Evolutionary conservation across 2,329 filamentous ascomycete genomes (phyloP).

Genomic region (Xenoacremonium recifei): DNA sequence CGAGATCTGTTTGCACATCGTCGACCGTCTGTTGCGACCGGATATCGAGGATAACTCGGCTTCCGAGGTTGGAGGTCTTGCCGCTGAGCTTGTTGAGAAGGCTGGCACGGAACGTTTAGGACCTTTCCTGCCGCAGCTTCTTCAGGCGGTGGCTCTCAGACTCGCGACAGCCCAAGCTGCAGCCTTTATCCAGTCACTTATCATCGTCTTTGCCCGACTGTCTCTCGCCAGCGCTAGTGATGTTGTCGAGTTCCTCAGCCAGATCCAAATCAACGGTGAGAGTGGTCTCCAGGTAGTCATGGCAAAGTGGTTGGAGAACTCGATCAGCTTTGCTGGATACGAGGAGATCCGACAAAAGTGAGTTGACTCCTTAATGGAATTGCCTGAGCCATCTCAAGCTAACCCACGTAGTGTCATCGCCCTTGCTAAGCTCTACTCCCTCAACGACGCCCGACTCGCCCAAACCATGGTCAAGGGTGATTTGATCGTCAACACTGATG

Average conservation of each 20-base stretch:
- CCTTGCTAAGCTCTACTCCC: slow-evolving; percentile 83
- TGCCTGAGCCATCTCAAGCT: slow-evolving; percentile 27
- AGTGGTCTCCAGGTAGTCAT: slow-evolving; percentile 88
- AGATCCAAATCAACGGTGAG: slow-evolving; percentile 75
- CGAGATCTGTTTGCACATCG: slow-evolving; percentile 85
- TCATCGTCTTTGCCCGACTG: slow-evolving; percentile 89
- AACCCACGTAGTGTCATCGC: slow-evolving; percentile 70
- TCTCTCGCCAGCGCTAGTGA: slow-evolving; percentile 83
- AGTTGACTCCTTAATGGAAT: slow-evolving; percentile 30
- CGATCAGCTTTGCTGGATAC: slow-evolving; percentile 94
- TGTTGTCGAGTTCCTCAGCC: slow-evolving; percentile 86
- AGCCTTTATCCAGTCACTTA: slow-evolving; percentile 91
- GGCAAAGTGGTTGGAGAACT: slow-evolving; percentile 96
- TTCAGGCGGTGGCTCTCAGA: slow-evolving; percentile 84
- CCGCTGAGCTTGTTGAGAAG: slow-evolving; percentile 92
- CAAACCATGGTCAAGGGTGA: slow-evolving; percentile 89
- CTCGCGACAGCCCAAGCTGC: slow-evolving; percentile 80
- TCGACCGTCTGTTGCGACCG: slow-evolving; percentile 84
- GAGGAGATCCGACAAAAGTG: slow-evolving; percentile 97
- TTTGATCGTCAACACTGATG: slow-evolving; percentile 74
- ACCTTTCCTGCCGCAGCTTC: slow-evolving; percentile 82
- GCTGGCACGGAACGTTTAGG: slow-evolving; percentile 89
- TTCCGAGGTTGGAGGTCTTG: slow-evolving; percentile 92
- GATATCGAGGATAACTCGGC: slow-evolving; percentile 89
- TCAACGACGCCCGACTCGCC: slow-evolving; percentile 77